These are phyloP conservation scores for Clavariopsis aquatica DNA, from an alignment of 495 filamentous ascomycete species.

Conservation along the genomic window DNA sequence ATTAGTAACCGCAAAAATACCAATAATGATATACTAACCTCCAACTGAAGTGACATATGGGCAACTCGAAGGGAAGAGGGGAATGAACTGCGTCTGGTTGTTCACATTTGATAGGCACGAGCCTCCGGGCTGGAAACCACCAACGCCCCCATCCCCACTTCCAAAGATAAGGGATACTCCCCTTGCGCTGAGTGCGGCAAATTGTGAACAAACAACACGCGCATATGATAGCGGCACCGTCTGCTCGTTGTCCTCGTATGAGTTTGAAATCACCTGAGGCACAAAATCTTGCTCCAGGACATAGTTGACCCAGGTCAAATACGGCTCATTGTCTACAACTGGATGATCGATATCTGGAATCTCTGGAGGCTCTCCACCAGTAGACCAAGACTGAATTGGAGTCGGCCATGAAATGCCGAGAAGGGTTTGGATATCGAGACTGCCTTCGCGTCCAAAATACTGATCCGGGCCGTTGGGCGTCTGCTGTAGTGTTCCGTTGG, in stretches of 20 bases:
- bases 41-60: constrained; percentile 43
- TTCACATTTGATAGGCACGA: constrained; percentile 37
- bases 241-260: constrained; percentile 46
- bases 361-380: constrained; percentile 41
- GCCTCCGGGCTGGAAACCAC: constrained; percentile 16
- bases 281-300: constrained; percentile 32
- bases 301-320: constrained; percentile 39
- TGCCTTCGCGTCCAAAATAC: constrained; percentile 43
- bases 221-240: constrained; percentile 41
- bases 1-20: not conserved
- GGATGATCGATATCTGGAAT: constrained; percentile 29
- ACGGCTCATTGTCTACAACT: constrained; percentile 43
- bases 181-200: constrained; percentile 39
- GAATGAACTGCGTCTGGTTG: constrained; percentile 34
- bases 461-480: constrained; percentile 27
- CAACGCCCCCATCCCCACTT: constrained; percentile 42
- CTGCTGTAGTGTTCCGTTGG: constrained; percentile 44
- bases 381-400: constrained; percentile 37
- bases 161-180: constrained; percentile 41
- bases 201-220: constrained; percentile 34
- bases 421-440: constrained; percentile 49
- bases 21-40: constrained; percentile 13
- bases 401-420: constrained; percentile 41
- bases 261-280: constrained; percentile 42
- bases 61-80: constrained; percentile 40